phyloP scores from a whole-genome alignment of 1,284 basidiomycete genomes.

The Wallemia ichthyophaga region DNA sequence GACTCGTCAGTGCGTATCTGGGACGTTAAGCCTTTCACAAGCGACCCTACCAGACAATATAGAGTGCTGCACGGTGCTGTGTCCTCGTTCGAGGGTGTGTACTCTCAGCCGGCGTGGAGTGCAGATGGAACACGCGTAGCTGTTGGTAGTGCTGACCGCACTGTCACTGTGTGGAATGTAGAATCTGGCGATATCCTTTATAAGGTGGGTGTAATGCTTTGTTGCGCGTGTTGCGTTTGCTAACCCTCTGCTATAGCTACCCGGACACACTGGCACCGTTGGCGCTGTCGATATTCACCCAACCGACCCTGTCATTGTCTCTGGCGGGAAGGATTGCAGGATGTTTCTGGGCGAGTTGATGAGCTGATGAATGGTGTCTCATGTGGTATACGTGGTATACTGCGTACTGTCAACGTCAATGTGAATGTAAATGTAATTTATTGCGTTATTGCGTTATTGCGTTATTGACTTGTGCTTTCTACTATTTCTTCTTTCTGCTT shows the following conservation, averaged over 20 bases:
- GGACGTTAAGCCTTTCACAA: slow-evolving; percentile 68
- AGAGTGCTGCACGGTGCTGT: slow-evolving; percentile 49
- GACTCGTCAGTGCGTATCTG: slow-evolving; percentile 62
- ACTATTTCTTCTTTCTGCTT: too few species aligned
- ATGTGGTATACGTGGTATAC: too few species aligned
- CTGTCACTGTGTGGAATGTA: slow-evolving; percentile 72
- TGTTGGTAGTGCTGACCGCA: slow-evolving; percentile 20
- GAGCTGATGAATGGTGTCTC: slow-evolving; percentile 6
- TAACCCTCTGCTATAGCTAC: slow-evolving; percentile 25
- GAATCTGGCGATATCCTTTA: slow-evolving; percentile 54
- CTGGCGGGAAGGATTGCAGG: slow-evolving; percentile 18
- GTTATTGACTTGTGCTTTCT: too few species aligned
- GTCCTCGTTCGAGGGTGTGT: slow-evolving; percentile 60
- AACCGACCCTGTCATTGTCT: slow-evolving; percentile 44
- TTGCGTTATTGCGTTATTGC: too few species aligned
- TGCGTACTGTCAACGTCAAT: too few species aligned
- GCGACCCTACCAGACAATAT: slow-evolving; percentile 45
- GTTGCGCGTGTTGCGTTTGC: slow-evolving; percentile 2
- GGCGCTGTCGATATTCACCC: slow-evolving; percentile 69
- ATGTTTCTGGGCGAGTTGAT: slow-evolving; percentile 72
- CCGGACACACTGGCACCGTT: slow-evolving; percentile 78
- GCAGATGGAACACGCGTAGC: slow-evolving; percentile 17
- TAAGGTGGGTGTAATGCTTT: slow-evolving; percentile 26
- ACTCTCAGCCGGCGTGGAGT: slow-evolving; percentile 43
- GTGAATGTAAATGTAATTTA: too few species aligned